phyloP scores from a whole-genome alignment of 2,329 filamentous ascomycete genomes.

The Mycocentrospora acerina region DNA sequence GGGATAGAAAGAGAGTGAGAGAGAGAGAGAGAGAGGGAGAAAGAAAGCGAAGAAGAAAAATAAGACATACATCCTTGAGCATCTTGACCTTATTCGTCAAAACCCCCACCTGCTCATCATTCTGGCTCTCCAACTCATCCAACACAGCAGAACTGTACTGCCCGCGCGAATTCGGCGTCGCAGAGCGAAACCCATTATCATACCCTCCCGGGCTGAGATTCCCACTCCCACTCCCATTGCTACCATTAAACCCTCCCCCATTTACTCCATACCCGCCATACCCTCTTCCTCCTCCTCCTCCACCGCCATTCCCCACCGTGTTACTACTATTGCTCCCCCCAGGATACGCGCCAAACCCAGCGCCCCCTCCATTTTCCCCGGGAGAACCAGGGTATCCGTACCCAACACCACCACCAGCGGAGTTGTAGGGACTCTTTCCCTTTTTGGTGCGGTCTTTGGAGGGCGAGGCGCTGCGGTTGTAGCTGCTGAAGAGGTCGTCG shows the following conservation, averaged over 20 bases:
- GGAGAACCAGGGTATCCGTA: no score
- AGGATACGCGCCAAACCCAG: conserved; percentile 4
- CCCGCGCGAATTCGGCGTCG: conserved; percentile 62
- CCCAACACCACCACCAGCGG: conserved; percentile 25
- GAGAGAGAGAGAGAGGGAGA: neutral
- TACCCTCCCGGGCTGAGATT: no score
- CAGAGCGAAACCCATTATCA: conserved; percentile 33
- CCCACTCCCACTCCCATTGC: conserved; percentile 7
- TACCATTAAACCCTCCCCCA: no score
- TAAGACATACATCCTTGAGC: conserved; percentile 75
- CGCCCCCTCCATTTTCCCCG: neutral
- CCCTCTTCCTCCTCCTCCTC: neutral
- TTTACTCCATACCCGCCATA: conserved; percentile 1
- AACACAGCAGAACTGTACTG: conserved; percentile 92
- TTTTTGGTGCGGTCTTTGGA: conserved; percentile 39
- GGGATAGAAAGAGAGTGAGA: conserved; percentile 1
- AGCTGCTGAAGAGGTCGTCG: conserved; percentile 45
- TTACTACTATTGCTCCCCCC: no score
- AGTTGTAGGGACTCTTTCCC: conserved; percentile 23
- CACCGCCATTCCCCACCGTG: neutral
- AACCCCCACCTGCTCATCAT: conserved; percentile 86
- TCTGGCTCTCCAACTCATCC: conserved; percentile 92
- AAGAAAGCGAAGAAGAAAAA: neutral
- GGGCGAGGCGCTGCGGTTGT: conserved; percentile 41
- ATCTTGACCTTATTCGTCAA: conserved; percentile 87